These are phyloP conservation scores for Mikania micrantha DNA, from an alignment of 129 eudicot genomes.

Conservation along the genomic window DNA sequence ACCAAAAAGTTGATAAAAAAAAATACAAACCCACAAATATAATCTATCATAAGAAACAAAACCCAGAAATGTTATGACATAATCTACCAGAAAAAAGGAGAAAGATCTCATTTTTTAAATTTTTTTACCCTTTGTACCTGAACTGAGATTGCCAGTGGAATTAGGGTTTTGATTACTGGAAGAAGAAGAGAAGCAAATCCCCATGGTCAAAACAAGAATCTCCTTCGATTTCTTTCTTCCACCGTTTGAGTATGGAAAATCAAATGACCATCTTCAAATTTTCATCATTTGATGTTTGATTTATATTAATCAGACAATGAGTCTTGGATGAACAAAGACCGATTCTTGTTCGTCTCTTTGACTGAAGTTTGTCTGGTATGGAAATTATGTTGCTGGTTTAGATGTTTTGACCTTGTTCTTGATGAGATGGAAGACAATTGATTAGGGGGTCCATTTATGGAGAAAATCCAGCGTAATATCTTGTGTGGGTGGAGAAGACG, in stretches of 20 bases:
- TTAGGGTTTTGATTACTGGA: constrained; percentile 26
- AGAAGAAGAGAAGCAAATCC: constrained; percentile 36
- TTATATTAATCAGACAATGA: neutral
- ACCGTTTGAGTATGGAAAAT: neutral
- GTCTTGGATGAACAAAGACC: neutral
- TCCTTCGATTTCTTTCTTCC: too few relatives aligned
- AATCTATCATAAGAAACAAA: neutral
- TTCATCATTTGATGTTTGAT: neutral
- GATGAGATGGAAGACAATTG: neutral
- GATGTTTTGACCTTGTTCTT: neutral
- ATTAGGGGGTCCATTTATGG: neutral
- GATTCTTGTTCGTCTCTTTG: constrained; percentile 3
- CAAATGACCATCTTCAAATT: constrained; percentile 3
- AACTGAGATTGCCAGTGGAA: constrained; percentile 36
- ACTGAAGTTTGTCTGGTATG: constrained; percentile 6
- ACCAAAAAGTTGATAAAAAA: neutral
- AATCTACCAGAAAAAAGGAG: neutral
- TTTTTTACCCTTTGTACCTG: constrained; percentile 42
- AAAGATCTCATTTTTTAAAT: neutral
- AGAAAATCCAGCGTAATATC: neutral
- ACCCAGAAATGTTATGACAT: neutral
- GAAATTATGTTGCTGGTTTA: neutral
- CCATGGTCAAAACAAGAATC: constrained; percentile 25
- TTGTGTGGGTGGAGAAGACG: constrained; percentile 15
- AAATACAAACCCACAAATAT: neutral